Base-by-base conservation (phyloP, 129 eudicot species). In the Erigeron canadensis region DNA sequence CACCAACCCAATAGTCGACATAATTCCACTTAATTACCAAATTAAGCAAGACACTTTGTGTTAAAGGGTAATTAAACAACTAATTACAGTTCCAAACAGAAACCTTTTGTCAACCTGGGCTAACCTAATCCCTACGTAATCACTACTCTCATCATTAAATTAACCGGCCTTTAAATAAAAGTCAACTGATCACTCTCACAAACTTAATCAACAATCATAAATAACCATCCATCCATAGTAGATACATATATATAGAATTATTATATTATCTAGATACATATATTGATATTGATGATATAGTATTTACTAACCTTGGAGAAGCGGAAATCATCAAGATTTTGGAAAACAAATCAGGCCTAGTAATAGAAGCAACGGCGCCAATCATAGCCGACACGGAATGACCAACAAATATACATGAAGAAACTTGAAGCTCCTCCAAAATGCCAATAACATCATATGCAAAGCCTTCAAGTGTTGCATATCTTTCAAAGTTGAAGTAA, bases 261-360 rank as follows among this genome's bases (percentile, higher is more conserved):
- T n/a, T n/a, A n/a, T n/a, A n/a, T n/a, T n/a, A n/a, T n/a, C n/a
- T n/a, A n/a, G n/a, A n/a, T n/a, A n/a, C n/a, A n/a, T n/a, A n/a
- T n/a, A n/a, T n/a, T n/a, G n/a, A n/a, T n/a, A n/a, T n/a, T n/a
- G n/a, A n/a, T n/a, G n/a, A n/a, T n/a, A n/a, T n/a, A n/a, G n/a
- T n/a, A n/a, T n/a, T n/a, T n/a, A 80, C 67, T 63, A 39, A 93
- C 98, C 98, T 94, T 17, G 98, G 98, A 81, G 96, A 87, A 75
- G 74, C 91, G 4, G 96, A 81, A 72, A 87, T 57, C 65, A 84
- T 55, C 28, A 90, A 67, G 28, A 94, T 42, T 58, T 90, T 94
- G 9, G 85, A 43, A 61, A 94, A 94, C 63, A 94, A 82, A 83
- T 94, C 97, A 2, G 97, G 99, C 1, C 99, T 88, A 23, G 76